Base-by-base conservation (phyloP, 352 stramenopile species). In the Phytopythium kandeliae region DNA sequence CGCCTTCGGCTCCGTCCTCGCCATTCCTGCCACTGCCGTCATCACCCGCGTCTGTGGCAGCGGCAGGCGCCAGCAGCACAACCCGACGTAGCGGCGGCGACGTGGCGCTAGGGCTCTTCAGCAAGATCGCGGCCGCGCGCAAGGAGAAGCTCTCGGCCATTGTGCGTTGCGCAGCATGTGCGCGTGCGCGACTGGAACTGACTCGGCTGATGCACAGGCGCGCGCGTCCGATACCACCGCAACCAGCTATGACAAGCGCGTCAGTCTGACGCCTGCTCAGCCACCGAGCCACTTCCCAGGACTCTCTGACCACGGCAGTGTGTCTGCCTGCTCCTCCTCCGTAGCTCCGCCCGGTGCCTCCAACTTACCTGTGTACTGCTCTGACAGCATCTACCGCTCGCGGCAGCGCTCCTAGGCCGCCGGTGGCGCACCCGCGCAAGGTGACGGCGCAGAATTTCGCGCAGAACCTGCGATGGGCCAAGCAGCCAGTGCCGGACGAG, bases 61-160 rank as follows among this genome's bases (percentile, higher is more conserved):
- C n/a, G 15, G 22, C 17, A 8, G 17, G 7, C 16, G 25, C 19
- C n/a, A 31, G 50, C 50, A 21, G 12, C 12, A 40, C 21, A 4
- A 2, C 33, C n/a, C 28, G 28, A 15, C 45, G 45, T 4, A 50
- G 44, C 30, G 60, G 71, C 30, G 69, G 71, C 17, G 73, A 80
- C 42, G 69, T 87, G 35, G 62, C 79, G 34, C 60, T 90, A 9
- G 73, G 74, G 1, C 63, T 88, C 48, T 86, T 88, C 58, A 85
- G 74, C 52, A 90, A 90, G 62, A 86, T 90, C 49, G 73, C 74
- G 43, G 74, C 77, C 17, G 72, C 66, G 31, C 74, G 74, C 45
- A 90, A 85, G 60, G 74, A 88, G 48, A 84, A 84, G 50, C 65
- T 88, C 15, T 71, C 65, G 37, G 48, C 53, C 19, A 80, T 74